Base-by-base conservation (phyloP, 1,284 basidiomycete genomes). In the Fereydounia khargensis region DNA sequence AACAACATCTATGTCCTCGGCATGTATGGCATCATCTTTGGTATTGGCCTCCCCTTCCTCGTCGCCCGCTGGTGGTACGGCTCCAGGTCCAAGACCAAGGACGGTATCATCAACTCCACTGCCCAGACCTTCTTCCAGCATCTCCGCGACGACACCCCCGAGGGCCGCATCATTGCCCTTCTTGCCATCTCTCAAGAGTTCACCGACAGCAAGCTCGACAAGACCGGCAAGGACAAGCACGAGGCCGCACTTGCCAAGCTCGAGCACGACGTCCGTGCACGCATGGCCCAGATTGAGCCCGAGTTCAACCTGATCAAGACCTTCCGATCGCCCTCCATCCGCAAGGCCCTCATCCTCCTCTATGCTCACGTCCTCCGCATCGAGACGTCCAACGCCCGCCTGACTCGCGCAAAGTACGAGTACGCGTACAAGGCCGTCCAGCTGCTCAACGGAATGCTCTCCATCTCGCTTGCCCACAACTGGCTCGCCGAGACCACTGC, bases 61-160 rank as follows among this genome's bases (percentile, higher is more conserved):
- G 91, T 91, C 51, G 49, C 42, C 16, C 24, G 85, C 42, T 99
- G 95, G 95, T 99, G 95, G 95, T 98, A 97, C 74, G 89, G 91
- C 14, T 89, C 86, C 64, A 83, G 89, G 44, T 82, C 85, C 57
- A 86, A 85, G 75, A 98, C 95, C 22, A 95, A 96, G 76, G 95
- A 98, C 67, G 90, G 91, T 33, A 82, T 97, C 42, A 81, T 90
- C 58, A 85, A 87, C 38, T 80, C 80, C 34, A 90, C 91, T 0
- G 94, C 94, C 1, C 86, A 91, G 37, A 80, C 82, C 2, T 95
- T 92, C 80, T 98, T 97, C 84, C 89, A 89, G 75, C 80, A 82
- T 14, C 73, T 97, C 21, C 84, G 83, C 32, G 94, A 97, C 71
- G 85, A 88, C 36, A 86, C 87, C 6, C 81, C 81, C 1, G 83